Conservation (phyloP, 768 basidiomycete species). For the Phaeotremella skinneri region DNA sequence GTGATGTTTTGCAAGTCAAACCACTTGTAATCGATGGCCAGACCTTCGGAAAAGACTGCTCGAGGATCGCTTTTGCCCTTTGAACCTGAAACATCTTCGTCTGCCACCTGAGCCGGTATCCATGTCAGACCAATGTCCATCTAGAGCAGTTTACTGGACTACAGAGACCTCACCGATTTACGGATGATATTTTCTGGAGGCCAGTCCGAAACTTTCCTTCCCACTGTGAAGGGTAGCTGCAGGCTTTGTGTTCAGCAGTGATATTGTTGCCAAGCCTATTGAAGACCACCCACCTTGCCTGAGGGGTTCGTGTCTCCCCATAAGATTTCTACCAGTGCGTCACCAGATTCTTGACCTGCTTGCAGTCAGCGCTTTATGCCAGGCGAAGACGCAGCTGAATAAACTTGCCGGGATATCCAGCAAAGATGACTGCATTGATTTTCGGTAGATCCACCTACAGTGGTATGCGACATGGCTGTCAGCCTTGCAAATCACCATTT, state of each 20-base stretch:
- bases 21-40: slow-evolving; percentile 51
- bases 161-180: slow-evolving; percentile 24
- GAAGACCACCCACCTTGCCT: slow-evolving; percentile 30
- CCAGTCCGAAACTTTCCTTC: slow-evolving; percentile 40
- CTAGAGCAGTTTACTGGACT: not conserved
- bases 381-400: not conserved
- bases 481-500: not conserved
- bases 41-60: slow-evolving; percentile 45
- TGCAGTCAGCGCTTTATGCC: not conserved
- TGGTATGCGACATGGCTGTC: too few species aligned
- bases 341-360: slow-evolving; percentile 45
- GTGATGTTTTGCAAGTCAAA: slow-evolving; percentile 48
- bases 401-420: slow-evolving; percentile 41
- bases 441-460: slow-evolving; percentile 51
- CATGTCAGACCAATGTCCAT: not conserved
- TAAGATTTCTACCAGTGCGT: slow-evolving; percentile 47
- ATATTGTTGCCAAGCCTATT: not conserved
- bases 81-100: not conserved
- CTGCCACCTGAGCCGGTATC: slow-evolving; percentile 2
- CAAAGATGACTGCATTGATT: slow-evolving; percentile 47
- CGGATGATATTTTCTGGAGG: slow-evolving; percentile 44
- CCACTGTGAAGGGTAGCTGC: slow-evolving; percentile 50
- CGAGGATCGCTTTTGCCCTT: slow-evolving; percentile 24
- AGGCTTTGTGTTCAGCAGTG: not conserved
- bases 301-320: slow-evolving; percentile 48